Conservation (phyloP, 2,329 filamentous ascomycete species). For the Colletotrichum abscissum region DNA sequence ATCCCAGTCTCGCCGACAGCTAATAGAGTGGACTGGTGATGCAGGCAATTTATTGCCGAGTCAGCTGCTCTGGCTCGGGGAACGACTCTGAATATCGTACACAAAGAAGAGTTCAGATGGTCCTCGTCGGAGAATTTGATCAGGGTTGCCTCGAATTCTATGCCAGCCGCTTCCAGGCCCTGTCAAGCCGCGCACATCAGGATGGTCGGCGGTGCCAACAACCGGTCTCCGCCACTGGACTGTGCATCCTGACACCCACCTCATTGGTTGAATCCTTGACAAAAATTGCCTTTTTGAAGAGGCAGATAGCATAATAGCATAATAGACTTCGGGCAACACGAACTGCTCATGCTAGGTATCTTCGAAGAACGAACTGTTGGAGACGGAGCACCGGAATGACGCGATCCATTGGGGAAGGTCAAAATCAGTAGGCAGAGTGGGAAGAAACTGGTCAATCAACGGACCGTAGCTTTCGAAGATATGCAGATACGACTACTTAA, state of each 20-base stretch:
- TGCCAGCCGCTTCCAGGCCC: not conserved
- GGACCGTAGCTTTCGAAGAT: not conserved
- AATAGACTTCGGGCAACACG: slow-evolving; percentile 7
- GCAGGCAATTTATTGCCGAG: not conserved
- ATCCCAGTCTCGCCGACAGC: not conserved
- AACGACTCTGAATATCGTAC: not conserved
- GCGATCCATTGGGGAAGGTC: not conserved
- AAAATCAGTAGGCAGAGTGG: not conserved
- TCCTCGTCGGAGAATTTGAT: not conserved
- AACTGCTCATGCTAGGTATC: slow-evolving; percentile 1
- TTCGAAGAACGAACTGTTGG: slow-evolving; percentile 18
- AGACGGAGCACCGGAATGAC: slow-evolving; percentile 1
- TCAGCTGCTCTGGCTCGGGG: not conserved
- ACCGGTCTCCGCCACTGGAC: slow-evolving; percentile 2
- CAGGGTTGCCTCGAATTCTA: not conserved
- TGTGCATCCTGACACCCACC: not conserved
- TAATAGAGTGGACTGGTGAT: not conserved
- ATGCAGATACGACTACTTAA: not conserved
- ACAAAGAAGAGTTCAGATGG: not conserved
- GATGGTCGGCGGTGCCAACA: slow-evolving; percentile 8
- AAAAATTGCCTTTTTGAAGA: not conserved
- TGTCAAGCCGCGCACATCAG: not conserved
- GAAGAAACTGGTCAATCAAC: not conserved
- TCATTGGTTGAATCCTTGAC: not conserved
- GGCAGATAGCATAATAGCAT: slow-evolving; percentile 28